These are phyloP conservation scores for Aureobasidium namibiae DNA, from an alignment of 2,329 filamentous ascomycete species.

Conservation along the genomic window DNA sequence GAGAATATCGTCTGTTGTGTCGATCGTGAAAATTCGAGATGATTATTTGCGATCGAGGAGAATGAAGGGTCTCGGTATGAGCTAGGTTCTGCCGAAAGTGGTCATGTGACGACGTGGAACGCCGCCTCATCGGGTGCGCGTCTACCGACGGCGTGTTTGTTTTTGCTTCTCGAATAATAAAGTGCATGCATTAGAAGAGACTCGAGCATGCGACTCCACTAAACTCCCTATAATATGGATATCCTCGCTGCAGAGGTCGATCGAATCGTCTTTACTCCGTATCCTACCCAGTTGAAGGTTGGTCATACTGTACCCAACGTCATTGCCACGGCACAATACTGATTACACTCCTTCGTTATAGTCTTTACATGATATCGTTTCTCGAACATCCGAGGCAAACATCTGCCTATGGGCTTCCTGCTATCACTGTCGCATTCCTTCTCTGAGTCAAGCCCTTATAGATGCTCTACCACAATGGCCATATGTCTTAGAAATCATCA, in stretches of 20 bases:
- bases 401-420: conserved; percentile 40
- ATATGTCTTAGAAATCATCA: conserved; percentile 42
- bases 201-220: not conserved
- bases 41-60: not conserved
- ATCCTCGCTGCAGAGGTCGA: conserved; percentile 29
- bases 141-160: not conserved
- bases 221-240: not conserved
- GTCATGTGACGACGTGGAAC: not conserved
- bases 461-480: conserved; percentile 44
- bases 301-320: not conserved
- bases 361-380: conserved; percentile 30
- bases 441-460: conserved; percentile 38
- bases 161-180: not conserved
- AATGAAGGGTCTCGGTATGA: not conserved
- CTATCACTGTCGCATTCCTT: conserved; percentile 42
- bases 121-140: not conserved
- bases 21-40: not conserved
- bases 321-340: not conserved
- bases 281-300: conserved; percentile 27
- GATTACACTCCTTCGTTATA: conserved; percentile 13
- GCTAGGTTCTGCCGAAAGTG: not conserved
- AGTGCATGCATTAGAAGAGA: conserved; percentile 7
- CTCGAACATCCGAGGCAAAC: conserved; percentile 24
- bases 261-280: conserved; percentile 23
- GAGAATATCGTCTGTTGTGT: not conserved